These are phyloP conservation scores for Solanum megistacrolobum DNA, from an alignment of 257 asterid species.

Conservation along the genomic window DNA sequence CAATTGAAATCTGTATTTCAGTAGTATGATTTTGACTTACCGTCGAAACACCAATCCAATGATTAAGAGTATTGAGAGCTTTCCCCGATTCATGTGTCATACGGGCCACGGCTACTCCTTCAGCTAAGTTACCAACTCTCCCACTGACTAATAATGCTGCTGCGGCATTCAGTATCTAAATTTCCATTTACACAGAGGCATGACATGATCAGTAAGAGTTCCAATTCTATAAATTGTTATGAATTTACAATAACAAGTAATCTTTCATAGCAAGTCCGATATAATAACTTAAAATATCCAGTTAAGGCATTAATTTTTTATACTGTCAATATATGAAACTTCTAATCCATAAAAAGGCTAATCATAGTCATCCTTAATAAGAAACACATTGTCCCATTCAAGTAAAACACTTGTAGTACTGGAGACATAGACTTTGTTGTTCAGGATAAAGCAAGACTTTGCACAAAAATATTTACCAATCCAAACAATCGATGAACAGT, in stretches of 20 bases:
- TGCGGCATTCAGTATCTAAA: slow-evolving; percentile 39
- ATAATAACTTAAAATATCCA: background rate
- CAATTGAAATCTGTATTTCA: background rate
- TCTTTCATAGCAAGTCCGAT: background rate
- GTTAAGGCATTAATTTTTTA: background rate
- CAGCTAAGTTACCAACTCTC: slow-evolving; percentile 20
- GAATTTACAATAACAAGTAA: background rate
- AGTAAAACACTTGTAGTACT: background rate
- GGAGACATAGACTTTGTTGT: background rate
- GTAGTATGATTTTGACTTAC: slow-evolving; percentile 5
- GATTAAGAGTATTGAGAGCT: slow-evolving; percentile 31
- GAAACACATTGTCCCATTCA: no score
- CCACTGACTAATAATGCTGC: slow-evolving; percentile 46
- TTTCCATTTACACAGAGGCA: background rate
- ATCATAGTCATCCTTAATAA: no score
- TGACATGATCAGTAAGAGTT: background rate
- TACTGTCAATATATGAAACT: background rate
- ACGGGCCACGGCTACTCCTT: slow-evolving; percentile 40
- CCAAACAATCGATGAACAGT: background rate
- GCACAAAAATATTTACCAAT: background rate
- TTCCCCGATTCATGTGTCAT: slow-evolving; percentile 37
- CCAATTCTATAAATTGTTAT: background rate
- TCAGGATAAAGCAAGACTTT: background rate
- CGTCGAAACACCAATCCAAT: slow-evolving; percentile 28
- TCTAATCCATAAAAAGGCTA: background rate